Conservation (phyloP, 345 rosid genomes). For the Populus euphratica region DNA sequence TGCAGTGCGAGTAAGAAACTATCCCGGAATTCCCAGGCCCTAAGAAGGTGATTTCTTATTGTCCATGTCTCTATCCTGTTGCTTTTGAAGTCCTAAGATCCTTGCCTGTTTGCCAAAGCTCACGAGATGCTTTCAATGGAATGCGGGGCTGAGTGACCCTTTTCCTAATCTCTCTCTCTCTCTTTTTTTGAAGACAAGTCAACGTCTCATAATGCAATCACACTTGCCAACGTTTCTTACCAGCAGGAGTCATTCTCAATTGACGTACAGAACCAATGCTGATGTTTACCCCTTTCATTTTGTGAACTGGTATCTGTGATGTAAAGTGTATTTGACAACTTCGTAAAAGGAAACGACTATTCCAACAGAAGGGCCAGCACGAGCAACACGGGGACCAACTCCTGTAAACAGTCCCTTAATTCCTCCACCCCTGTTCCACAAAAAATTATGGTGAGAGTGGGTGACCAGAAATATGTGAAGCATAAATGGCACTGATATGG, state of each 20-base stretch:
- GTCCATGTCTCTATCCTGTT: background rate
- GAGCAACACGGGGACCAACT: slow-evolving; percentile 26
- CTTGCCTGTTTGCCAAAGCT: background rate
- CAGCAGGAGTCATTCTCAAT: background rate
- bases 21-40: background rate
- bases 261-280: background rate
- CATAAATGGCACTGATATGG: background rate
- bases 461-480: background rate
- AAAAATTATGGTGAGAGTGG: background rate
- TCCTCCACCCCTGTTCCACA: slow-evolving; percentile 27
- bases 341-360: slow-evolving; percentile 36
- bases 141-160: background rate
- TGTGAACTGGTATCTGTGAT: background rate
- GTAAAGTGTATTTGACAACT: slow-evolving; percentile 19
- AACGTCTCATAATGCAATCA: background rate
- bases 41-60: background rate
- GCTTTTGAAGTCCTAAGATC: background rate
- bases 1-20: background rate
- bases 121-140: background rate
- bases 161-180: background rate
- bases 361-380: slow-evolving; percentile 34
- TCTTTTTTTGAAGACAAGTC: background rate
- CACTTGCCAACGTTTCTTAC: background rate
- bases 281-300: background rate
- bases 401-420: slow-evolving; percentile 23